A percentile compares a stretch with the other conserved stretches of the same genome.
Conservation (phyloP, 208 protist genomes). For the Angomonas deanei region DNA sequence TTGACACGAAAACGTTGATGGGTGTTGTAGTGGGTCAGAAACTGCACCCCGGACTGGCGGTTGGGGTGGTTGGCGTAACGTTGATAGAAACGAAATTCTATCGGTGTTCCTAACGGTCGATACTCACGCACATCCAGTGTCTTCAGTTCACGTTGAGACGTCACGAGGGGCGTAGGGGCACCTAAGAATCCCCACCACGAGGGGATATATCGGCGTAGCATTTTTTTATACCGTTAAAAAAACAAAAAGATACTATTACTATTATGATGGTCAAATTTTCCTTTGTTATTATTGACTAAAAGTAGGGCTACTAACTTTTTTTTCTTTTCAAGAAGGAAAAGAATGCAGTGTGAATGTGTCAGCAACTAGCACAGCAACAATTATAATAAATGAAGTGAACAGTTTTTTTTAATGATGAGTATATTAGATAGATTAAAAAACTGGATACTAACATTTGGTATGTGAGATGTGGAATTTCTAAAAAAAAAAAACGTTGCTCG, state of each 20-base stretch:
- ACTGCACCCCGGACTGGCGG: conserved; percentile 82
- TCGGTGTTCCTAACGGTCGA: conserved; percentile 70
- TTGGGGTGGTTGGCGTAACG: conserved; percentile 89
- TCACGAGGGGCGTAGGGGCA: neutral
- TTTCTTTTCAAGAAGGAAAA: conserved; percentile 4
- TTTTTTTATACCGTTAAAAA: conserved; percentile 5
- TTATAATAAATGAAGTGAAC: too few relatives aligned
- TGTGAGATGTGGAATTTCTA: too few relatives aligned
- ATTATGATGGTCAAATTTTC: too few relatives aligned
- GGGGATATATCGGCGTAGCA: conserved; percentile 31
- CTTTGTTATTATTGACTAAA: too few relatives aligned
- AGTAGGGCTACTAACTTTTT: too few relatives aligned
- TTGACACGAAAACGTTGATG: conserved; percentile 86
- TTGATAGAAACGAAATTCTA: conserved; percentile 91
- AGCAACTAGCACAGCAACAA: neutral
- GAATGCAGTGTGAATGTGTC: neutral
- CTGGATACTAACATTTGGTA: too few relatives aligned
- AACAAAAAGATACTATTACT: neutral
- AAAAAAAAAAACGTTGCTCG: neutral
- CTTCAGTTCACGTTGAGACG: conserved; percentile 48
- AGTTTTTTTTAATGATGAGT: too few relatives aligned
- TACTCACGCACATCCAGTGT: conserved; percentile 86
- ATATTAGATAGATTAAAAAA: too few relatives aligned
- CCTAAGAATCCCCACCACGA: conserved; percentile 10
- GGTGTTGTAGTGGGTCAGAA: conserved; percentile 87